phyloP scores from a whole-genome alignment of 106 monocot species.

The Dendrobium chrysotoxum region DNA sequence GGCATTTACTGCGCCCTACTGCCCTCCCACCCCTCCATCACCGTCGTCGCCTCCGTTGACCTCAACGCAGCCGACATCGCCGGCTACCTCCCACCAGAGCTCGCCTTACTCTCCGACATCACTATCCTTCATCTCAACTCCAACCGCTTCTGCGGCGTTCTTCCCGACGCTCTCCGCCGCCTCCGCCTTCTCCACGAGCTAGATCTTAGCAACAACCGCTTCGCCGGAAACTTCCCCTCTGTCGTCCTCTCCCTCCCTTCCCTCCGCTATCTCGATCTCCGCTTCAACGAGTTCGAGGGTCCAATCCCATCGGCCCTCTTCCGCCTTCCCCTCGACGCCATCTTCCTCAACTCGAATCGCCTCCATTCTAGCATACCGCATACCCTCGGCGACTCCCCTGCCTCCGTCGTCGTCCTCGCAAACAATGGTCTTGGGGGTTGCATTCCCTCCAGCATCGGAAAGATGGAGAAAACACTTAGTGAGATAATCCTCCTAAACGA shows the following conservation, averaged over 20 bases:
- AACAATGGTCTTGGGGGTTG: slow-evolving; percentile 37
- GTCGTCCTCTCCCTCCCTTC: slow-evolving; percentile 26
- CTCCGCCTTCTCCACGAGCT: slow-evolving; percentile 28
- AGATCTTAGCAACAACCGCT: slow-evolving; percentile 38
- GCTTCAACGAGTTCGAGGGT: slow-evolving; percentile 47
- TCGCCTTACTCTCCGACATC: slow-evolving; percentile 45
- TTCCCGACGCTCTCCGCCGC: slow-evolving; percentile 17
- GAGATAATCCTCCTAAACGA: slow-evolving; percentile 41
- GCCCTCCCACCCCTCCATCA: slow-evolving; percentile 25
- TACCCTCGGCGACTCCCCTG: slow-evolving; percentile 39
- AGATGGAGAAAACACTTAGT: slow-evolving; percentile 28
- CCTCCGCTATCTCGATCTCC: slow-evolving; percentile 34
- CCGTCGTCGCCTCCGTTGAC: slow-evolving; percentile 34
- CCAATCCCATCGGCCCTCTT: slow-evolving; percentile 25
- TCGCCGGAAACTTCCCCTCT: slow-evolving; percentile 29
- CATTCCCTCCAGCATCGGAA: slow-evolving; percentile 32
- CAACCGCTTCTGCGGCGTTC: slow-evolving; percentile 58
- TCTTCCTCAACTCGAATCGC: slow-evolving; percentile 37
- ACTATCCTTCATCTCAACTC: slow-evolving; percentile 54
- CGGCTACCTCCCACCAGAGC: slow-evolving; percentile 42
- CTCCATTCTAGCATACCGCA: slow-evolving; percentile 17
- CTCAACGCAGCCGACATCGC: slow-evolving; percentile 53
- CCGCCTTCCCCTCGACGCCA: slow-evolving; percentile 29
- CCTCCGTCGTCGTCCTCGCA: slow-evolving; percentile 39
- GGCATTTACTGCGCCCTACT: slow-evolving; percentile 10